A percentile compares a stretch with the other conserved stretches of the same genome.
phyloP scores from a whole-genome alignment of 139 green algal species.

The Chlorella sp. region DNA sequence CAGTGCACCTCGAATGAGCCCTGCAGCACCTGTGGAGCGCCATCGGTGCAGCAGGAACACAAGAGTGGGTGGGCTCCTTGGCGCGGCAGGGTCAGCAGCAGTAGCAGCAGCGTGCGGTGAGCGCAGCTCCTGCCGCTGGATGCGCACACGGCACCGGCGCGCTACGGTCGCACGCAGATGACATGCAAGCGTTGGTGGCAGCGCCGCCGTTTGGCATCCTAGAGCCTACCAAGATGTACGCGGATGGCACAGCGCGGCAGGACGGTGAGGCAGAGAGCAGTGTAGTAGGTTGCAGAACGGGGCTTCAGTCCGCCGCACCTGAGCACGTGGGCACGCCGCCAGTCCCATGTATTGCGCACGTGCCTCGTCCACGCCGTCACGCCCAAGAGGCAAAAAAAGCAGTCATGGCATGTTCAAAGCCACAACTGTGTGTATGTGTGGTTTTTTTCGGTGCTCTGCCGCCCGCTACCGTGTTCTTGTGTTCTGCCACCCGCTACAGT shows the following conservation, averaged over 20 bases:
- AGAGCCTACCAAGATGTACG: conserved; percentile 46
- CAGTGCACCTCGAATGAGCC: no score
- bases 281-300: background rate
- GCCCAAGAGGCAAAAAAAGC: background rate
- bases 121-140: background rate
- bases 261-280: conserved; percentile 32
- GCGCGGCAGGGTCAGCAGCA: background rate
- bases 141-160: background rate
- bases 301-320: background rate
- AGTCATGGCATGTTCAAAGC: background rate
- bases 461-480: no score
- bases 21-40: no score
- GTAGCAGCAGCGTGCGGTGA: background rate
- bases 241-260: conserved; percentile 37
- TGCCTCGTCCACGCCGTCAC: background rate
- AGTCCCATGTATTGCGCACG: background rate
- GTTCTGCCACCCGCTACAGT: no score
- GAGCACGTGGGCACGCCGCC: background rate
- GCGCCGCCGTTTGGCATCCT: conserved; percentile 74
- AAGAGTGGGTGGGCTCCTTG: no score
- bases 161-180: conserved; percentile 30
- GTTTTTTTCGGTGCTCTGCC: no score
- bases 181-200: conserved; percentile 22
- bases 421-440: background rate
- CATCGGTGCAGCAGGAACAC: no score